Conservation (phyloP, 306 rosid genomes). For the Gastrolobium villosum region DNA sequence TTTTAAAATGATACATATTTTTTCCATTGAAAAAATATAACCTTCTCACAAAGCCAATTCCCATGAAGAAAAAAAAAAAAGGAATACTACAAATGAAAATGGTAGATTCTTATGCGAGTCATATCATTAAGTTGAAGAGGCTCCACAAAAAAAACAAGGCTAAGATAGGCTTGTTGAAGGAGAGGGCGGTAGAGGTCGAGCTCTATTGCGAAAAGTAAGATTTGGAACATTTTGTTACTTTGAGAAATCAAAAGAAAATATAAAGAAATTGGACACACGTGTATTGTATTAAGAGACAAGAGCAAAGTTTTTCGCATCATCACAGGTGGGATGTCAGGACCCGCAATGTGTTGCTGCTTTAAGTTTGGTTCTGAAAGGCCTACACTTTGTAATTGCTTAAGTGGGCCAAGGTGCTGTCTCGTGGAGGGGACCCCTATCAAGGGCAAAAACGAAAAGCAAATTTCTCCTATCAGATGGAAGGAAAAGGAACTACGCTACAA, state of each 20-base stretch:
- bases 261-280: slow-evolving; percentile 52
- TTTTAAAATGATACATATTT: too few species aligned
- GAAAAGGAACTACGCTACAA: slow-evolving; percentile 34
- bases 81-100: background rate
- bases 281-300: slow-evolving; percentile 41
- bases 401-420: slow-evolving; percentile 47
- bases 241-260: slow-evolving; percentile 29
- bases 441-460: slow-evolving; percentile 48
- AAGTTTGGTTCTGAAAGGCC: slow-evolving; percentile 57
- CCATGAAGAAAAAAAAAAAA: slow-evolving; percentile 19
- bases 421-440: slow-evolving; percentile 43
- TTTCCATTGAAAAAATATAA: background rate
- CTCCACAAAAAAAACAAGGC: background rate
- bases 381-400: slow-evolving; percentile 44
- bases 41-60: slow-evolving; percentile 37
- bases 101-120: slow-evolving; percentile 17
- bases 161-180: background rate
- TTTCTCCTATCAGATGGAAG: slow-evolving; percentile 5
- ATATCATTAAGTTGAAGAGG: slow-evolving; percentile 15
- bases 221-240: slow-evolving; percentile 19
- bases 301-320: slow-evolving; percentile 49
- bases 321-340: slow-evolving; percentile 61
- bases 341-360: slow-evolving; percentile 56
- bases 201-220: background rate
- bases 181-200: slow-evolving; percentile 19